Evolutionary conservation across 768 basidiomycete genomes (phyloP), one percentile per base, ranked within the genome.

Genomic region (Coprinellus micaceus): DNA sequence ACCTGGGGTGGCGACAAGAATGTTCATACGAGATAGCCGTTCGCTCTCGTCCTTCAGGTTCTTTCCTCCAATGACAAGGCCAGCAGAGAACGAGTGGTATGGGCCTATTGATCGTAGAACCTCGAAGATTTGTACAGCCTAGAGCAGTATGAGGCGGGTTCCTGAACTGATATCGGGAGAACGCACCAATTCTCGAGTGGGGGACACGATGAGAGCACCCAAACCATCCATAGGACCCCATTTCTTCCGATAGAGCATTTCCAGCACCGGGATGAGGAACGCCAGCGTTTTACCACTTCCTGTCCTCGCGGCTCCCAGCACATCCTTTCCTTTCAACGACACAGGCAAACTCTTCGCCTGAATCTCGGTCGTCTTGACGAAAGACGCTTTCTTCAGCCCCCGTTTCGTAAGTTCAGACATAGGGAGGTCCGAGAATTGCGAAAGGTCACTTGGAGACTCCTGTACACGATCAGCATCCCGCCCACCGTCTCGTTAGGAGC

Each of bases 121-220:
- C 45, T 96, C 93, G 67, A 98, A 99, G 57, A 98, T 99, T 77
- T 99, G 97, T 17, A 98, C 91, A 1, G 96, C 96, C 93, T 94
- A 62, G 0, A 2, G 26, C 19, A 19, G n/a, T 43, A 15, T 40
- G 43, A 56, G 47, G 60, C 28, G 26, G 6, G 15, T 22, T 26
- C 28, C 2, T 11, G 30, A 25, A 51, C 21, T 0, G 19, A 45
- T 29, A 6, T 41, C 24, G 53, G 45, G 4, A 19, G 15, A 13
- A 77, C 86, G 48, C 63, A 94, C 93, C 61, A 98, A 72, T 71
- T 98, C 96, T 44, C 95, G 80, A 2, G 96, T 98, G 3, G 96
- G 96, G 1, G 91, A 94, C 52, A 99, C 91, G 59, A 98, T 85
- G 47, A 99, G 70, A 1, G 94, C 96, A 6, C 96, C 95, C 68